Base-by-base conservation (phyloP, 805 yeast genomes). In the Lachancea dasiensis region DNA sequence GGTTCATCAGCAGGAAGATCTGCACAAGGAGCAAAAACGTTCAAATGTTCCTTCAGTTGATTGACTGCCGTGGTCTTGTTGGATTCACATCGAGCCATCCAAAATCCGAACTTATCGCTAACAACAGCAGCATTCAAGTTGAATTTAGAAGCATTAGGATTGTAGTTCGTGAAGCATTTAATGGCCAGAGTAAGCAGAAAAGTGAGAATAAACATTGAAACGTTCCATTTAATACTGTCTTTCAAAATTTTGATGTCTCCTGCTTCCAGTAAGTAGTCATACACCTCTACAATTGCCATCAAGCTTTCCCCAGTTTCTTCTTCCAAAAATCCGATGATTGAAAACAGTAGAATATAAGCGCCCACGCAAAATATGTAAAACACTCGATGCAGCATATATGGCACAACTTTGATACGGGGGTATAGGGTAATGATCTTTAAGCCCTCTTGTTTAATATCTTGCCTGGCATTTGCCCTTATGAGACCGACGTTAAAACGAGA, bases 151-250 rank as follows among this genome's bases (percentile, higher is more conserved):
- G 31, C 29, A 10, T 19, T 27, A 6, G 29, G 28, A 21, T 30
- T 33, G 8, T 20, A 33, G 5, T 36, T 26, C n/a, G 48, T 41
- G 30, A 44, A 47, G 13, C 42, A 37, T 10, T 40, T 36, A 1
- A 49, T 34, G 2, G 46, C 36, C 27, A 47, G 39, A 18, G 43
- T 39, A 37, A 56, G 36, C 3, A 56, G 34, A 22, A 46, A 50
- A 2, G 59, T 48, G 40, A 42, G 53, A 27, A 54, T 39, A 27
- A 49, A 52, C 6, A 53, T 36, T 3, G 52, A 39, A 5, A 45
- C 46, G 21, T 51, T 53, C 54, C 56, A 54, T 34, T 56, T 55
- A 15, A 52, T 44, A 36, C 49, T 52, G 19, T 47, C 50, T 17
- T 45, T 31, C 14, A 45, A 40, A 15, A 49, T 33, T 11, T 21